Base-by-base conservation (phyloP, 495 filamentous ascomycete species). In the Xeromyces bisporus region DNA sequence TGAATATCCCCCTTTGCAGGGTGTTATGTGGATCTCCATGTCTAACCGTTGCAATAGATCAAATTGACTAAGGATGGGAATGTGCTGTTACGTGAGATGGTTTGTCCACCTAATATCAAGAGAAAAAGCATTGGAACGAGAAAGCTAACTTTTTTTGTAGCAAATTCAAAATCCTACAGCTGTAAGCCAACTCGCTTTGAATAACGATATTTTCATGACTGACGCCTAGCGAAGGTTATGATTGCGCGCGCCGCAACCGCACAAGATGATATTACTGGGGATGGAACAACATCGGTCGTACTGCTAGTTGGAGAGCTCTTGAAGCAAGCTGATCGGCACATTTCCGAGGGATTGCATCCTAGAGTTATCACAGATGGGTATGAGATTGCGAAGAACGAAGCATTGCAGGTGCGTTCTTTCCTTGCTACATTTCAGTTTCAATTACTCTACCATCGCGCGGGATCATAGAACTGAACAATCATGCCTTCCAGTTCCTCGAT, bases 1-100 rank as follows among this genome's bases (percentile, higher is more conserved):
- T 52, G 73, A 59, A 44, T 28, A 33, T 36, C 41, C 23, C 26
- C 26, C 33, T 36, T 23, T 29, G 26, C n/a, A 38, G n/a, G 39
- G 31, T 20, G 14, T 24, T 27, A 26, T 23, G 15, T 35, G 24
- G 29, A 15, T 20, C 2, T 23, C 16, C 17, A 7, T 23, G 35
- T 43, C 23, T 34, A 20, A 56, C 41, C 17, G 33, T 24, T 35
- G 29, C 17, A 21, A 53, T 42, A 93, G 80, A 99, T 99, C 65
- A 99, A 96, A 58, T 66, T 99, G 47, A 99, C 89, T 31, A 99
- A 99, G 59, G 89, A 99, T 66, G 89, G 89, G 47, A 92, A 89
- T 49, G 89, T 96, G 29, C 63, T 99, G 33, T 52, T 99, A 42
- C 71, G 83, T 43, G 89, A 99, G 55, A 99, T 99, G 91, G 83